Evolutionary conservation across 2,329 filamentous ascomycete species (phyloP).

Genomic region (Xylariaceae sp.): DNA sequence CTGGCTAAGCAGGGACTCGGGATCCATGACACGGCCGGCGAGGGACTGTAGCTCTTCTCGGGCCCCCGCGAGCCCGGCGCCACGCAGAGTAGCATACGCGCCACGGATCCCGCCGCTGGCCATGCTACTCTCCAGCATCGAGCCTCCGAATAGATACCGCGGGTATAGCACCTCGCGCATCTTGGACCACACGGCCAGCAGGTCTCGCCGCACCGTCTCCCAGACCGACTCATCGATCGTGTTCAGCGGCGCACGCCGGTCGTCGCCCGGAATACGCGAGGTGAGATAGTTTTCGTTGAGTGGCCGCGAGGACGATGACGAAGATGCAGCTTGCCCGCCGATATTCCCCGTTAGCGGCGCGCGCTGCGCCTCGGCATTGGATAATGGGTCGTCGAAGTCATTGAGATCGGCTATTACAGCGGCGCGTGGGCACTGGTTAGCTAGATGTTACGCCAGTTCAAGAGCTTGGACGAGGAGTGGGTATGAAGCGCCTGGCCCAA

Average conservation of each 20-base stretch:
- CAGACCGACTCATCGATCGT: conserved; percentile 98
- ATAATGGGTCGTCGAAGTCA: conserved; percentile 89
- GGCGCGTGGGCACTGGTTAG: conserved; percentile 13
- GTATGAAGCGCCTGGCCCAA: too few relatives aligned
- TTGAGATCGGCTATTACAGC: conserved; percentile 73
- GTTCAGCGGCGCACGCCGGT: conserved; percentile 85
- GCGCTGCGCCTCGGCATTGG: conserved; percentile 68
- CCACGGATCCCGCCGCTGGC: conserved; percentile 56
- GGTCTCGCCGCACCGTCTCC: conserved; percentile 92
- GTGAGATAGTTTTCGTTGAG: conserved; percentile 84
- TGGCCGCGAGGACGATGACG: conserved; percentile 58
- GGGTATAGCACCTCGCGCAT: conserved; percentile 97
- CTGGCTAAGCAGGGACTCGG: conserved; percentile 63
- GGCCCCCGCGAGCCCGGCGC: conserved; percentile 63
- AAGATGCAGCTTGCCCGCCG: conserved; percentile 50
- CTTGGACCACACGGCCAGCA: conserved; percentile 95
- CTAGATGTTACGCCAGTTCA: neutral
- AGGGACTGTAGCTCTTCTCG: conserved; percentile 67
- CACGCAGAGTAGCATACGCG: conserved; percentile 66
- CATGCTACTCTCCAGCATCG: conserved; percentile 62
- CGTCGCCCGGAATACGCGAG: conserved; percentile 88
- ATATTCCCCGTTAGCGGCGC: conserved; percentile 87
- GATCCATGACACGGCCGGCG: conserved; percentile 66
- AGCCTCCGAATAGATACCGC: conserved; percentile 82
- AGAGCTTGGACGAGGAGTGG: too few relatives aligned